Evolutionary conservation across 768 basidiomycete genomes (phyloP), one percentile per base, ranked within the genome.

Genomic region (Ramaria sp.): DNA sequence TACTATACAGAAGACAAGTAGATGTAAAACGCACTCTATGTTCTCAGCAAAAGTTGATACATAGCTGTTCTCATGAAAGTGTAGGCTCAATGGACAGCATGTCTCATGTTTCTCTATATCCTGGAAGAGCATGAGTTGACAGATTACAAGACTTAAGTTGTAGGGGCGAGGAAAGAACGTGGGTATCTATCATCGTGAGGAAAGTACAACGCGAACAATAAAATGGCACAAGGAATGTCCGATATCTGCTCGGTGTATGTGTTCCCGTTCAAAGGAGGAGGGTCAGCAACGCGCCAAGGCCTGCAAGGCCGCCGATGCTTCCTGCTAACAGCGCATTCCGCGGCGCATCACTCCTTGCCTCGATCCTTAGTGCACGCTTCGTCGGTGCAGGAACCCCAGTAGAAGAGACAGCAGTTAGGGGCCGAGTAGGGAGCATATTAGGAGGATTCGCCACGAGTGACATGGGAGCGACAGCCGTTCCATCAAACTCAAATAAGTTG

Each of bases 401-500:
- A 13, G 66, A 25, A 2, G 77, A 66, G 34, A 72, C 69, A 59
- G 83, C 86, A 58, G 85, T 76, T 56, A 95, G 70, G 44, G 63
- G 43, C 60, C 73, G 73, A 3, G 85, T 87, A 1, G 93, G 93
- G 28, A 91, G 71, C 92, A 96, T 95, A 68, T 82, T 85, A 24
- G 93, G 90, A 9, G 82, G 78, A 13, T 73, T 51, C n/a, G 86
- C 79, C 24, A 84, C 48, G 41, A 70, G 79, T 73, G 78, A 83
- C 71, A 78, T 67, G 5, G 89, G 89, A 0, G 89, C 76, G 34
- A 90, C 66, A 1, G 88, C 85, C 0, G 79, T 62, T 1, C 90
- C 92, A 61, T 95, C 88, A 55, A 75, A 89, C 59, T 78, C 69
- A 73, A 84, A 88, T 52, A 97, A 58, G 61, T 87, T 85, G 3